Percentiles rank a stretch among this genome's conserved stretches.
Conservation (phyloP, 352 stramenopile species). For the Phytophthora foliorum region DNA sequence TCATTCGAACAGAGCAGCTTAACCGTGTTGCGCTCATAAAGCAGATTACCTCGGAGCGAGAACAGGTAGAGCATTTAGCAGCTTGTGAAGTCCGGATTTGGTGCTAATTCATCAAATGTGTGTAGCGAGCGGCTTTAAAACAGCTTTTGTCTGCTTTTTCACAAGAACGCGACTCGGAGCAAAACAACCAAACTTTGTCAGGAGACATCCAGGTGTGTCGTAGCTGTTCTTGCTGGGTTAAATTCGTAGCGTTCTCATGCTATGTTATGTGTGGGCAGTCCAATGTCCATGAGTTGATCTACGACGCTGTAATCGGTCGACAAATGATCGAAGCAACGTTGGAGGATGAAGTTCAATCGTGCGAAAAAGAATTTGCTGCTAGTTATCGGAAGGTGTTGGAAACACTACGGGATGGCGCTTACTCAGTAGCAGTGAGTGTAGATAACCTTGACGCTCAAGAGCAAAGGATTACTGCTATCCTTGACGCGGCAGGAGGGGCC, state of each 20-base stretch:
- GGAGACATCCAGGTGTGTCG: slow-evolving; percentile 33
- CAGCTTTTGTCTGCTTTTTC: slow-evolving; percentile 49
- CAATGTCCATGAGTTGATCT: slow-evolving; percentile 60
- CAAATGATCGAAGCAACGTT: slow-evolving; percentile 72
- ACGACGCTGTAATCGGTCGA: slow-evolving; percentile 76
- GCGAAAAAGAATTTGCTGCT: slow-evolving; percentile 49
- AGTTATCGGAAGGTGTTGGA: slow-evolving; percentile 45
- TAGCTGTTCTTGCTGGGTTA: background rate
- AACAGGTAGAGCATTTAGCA: slow-evolving; percentile 50
- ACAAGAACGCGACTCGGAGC: slow-evolving; percentile 9
- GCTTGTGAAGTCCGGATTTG: background rate
- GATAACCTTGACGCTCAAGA: slow-evolving; percentile 19
- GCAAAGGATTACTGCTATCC: slow-evolving; percentile 29
- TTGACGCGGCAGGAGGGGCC: slow-evolving; percentile 22
- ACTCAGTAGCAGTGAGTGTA: slow-evolving; percentile 19
- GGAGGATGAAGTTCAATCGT: slow-evolving; percentile 55
- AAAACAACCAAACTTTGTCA: slow-evolving; percentile 36
- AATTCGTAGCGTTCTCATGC: background rate
- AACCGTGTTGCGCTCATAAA: slow-evolving; percentile 64
- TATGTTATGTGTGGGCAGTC: slow-evolving; percentile 21
- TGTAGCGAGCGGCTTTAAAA: slow-evolving; percentile 59
- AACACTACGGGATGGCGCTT: slow-evolving; percentile 27
- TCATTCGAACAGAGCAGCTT: slow-evolving; percentile 61
- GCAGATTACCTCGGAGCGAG: slow-evolving; percentile 61
- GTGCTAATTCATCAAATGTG: background rate